Evolutionary conservation across 2,329 filamentous ascomycete species (phyloP).

Genomic region (Colletotrichum cereale): DNA sequence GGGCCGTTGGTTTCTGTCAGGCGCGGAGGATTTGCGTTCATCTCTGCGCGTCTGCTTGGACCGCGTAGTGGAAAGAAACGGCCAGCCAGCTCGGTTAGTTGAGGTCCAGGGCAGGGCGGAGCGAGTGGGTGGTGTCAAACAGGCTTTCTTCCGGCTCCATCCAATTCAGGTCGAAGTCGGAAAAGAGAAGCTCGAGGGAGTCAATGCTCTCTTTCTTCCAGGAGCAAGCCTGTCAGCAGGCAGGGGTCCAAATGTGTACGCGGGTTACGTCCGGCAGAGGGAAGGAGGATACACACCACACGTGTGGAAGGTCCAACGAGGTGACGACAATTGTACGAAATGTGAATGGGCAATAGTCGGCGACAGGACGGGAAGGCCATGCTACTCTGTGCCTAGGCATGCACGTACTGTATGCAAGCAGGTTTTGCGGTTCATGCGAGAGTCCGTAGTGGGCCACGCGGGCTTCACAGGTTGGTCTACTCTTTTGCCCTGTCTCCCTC

Average conservation of each 20-base stretch:
- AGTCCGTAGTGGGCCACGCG: constrained; percentile 25
- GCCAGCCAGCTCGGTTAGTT: constrained; percentile 1
- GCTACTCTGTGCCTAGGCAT: too few relatives aligned
- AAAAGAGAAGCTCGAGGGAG: constrained; percentile 4
- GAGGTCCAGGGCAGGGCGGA: background rate
- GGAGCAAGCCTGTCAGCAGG: constrained; percentile 35
- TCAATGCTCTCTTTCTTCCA: constrained; percentile 14
- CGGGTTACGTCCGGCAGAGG: constrained; percentile 37
- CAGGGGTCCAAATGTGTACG: constrained; percentile 12
- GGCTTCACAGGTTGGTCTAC: constrained; percentile 8
- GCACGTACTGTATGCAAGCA: constrained; percentile 38
- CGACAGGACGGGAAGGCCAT: constrained; percentile 34
- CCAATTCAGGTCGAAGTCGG: constrained; percentile 12
- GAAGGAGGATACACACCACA: background rate
- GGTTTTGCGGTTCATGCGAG: constrained; percentile 41
- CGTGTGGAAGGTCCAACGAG: background rate
- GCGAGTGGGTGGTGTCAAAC: constrained; percentile 8
- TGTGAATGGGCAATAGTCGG: constrained; percentile 28
- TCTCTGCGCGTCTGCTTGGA: constrained; percentile 33
- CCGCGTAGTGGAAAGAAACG: constrained; percentile 30
- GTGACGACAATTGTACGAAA: constrained; percentile 38
- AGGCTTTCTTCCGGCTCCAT: constrained; percentile 26
- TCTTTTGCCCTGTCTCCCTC: constrained; percentile 13
- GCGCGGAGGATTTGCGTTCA: constrained; percentile 33
- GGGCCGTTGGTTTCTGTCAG: constrained; percentile 31